Conservation (phyloP, 805 yeast species). For the Vanderwaltozyma polyspora region DNA sequence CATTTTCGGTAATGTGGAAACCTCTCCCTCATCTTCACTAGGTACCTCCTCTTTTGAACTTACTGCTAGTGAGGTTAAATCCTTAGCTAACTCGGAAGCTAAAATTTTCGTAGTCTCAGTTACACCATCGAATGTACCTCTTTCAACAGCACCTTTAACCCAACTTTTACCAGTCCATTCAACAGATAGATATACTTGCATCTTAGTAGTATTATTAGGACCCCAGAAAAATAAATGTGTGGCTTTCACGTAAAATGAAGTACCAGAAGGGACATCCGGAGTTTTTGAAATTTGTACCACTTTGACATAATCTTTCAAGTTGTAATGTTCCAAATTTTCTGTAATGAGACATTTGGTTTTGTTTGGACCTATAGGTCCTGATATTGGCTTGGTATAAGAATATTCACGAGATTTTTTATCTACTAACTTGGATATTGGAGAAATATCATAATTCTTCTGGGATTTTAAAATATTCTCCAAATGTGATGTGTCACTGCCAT, state of each 20-base stretch:
- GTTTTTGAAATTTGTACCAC: slow-evolving; percentile 51
- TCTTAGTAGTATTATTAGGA: slow-evolving; percentile 38
- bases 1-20: slow-evolving; percentile 21
- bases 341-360: slow-evolving; percentile 56
- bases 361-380: slow-evolving; percentile 64
- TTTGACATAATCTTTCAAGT: slow-evolving; percentile 36
- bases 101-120: slow-evolving; percentile 42
- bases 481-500: slow-evolving; percentile 46
- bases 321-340: slow-evolving; percentile 45
- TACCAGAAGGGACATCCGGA: slow-evolving; percentile 80
- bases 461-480: slow-evolving; percentile 36
- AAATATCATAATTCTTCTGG: slow-evolving; percentile 56
- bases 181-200: slow-evolving; percentile 43
- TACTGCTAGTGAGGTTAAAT: slow-evolving; percentile 12
- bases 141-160: slow-evolving; percentile 68
- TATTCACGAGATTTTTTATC: slow-evolving; percentile 36
- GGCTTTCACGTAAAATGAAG: slow-evolving; percentile 52
- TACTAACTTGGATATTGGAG: slow-evolving; percentile 34
- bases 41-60: slow-evolving; percentile 3
- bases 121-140: slow-evolving; percentile 64
- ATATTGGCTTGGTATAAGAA: slow-evolving; percentile 51
- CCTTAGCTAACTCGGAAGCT: slow-evolving; percentile 36
- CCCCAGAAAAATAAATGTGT: slow-evolving; percentile 54
- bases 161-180: slow-evolving; percentile 71
- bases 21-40: slow-evolving; percentile 12